Base-by-base conservation (phyloP, 768 basidiomycete genomes). In the Zangia roseola region DNA sequence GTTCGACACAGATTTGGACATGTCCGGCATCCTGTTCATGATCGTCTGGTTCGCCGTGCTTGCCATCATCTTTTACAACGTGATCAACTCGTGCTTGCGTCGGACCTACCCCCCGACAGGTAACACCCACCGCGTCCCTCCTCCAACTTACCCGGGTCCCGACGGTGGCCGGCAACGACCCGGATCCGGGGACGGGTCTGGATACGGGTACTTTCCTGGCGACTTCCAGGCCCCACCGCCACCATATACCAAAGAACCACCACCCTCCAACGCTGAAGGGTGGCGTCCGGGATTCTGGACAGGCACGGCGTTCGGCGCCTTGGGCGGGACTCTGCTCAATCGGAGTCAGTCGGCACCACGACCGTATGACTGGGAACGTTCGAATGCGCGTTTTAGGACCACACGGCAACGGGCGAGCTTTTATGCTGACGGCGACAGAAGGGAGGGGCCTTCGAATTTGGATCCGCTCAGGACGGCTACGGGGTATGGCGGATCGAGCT, bases 221-320 rank as follows among this genome's bases (percentile, higher is more conserved):
- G 74, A 73, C 26, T 70, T 68, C 56, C 59, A 75, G 35, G 78
- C 77, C 21, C 70, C 75, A 3, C 75, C 77, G 0, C 83, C 87
- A 19, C 83, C 86, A 0, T 84, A 87, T 55, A 75, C 78, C 16
- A 71, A 70, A 42, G 54, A 71, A 28, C 64, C 67, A 3, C 54
- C 66, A 2, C 54, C 66, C 20, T 23, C 64, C 6, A 47, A 9
- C 39, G n/a, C n/a, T n/a, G 63, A 61, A 21, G 68, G 68, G 47
- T 83, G 82, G 81, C 66, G 71, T 35, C 85, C 88, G 10, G 91
- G 91, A 4, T 94, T 95, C 64, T 94, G 85, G 88, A 85, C 88
- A 2, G 93, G 93, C 4, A 81, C 88, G 7, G 79, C 81, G 1
- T 59, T 87, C 1, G 94, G 91, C 7, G 86, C 84, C 21, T 64